These are phyloP conservation scores for Pharus latifolius DNA, from an alignment of 176 grass and related monocot genomes.

Conservation along the genomic window DNA sequence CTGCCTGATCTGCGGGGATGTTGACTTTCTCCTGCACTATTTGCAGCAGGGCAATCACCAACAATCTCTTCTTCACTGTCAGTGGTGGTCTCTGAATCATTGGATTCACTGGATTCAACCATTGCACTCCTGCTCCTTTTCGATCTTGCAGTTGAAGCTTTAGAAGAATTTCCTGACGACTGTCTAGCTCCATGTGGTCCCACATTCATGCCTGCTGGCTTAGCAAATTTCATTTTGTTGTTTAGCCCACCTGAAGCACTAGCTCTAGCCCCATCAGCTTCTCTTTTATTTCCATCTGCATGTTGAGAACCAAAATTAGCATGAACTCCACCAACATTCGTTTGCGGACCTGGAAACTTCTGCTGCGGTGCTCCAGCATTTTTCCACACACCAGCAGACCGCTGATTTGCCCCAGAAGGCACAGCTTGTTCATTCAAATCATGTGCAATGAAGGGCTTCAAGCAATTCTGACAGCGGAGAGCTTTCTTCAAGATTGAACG, in stretches of 20 bases:
- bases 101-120: constrained; percentile 46
- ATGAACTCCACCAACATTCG: constrained; percentile 23
- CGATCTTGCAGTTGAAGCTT: constrained; percentile 25
- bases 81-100: constrained; percentile 29
- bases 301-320: constrained; percentile 9
- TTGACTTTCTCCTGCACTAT: constrained; percentile 2
- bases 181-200: not conserved
- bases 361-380: constrained; percentile 21
- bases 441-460: constrained; percentile 73
- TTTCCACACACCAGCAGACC: constrained; percentile 27
- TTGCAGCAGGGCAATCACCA: constrained; percentile 9
- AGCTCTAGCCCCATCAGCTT: constrained; percentile 2
- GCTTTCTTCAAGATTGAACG: constrained; percentile 58
- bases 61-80: constrained; percentile 38
- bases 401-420: constrained; percentile 22
- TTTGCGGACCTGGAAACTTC: constrained; percentile 22
- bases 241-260: constrained; percentile 19
- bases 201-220: not conserved
- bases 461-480: constrained; percentile 76
- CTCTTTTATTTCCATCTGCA: constrained; percentile 20
- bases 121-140: constrained; percentile 48
- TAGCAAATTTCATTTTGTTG: constrained; percentile 30
- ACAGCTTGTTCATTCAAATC: constrained; percentile 43
- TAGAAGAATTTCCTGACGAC: constrained; percentile 16
- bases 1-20: constrained; percentile 51